Base-by-base conservation (phyloP, 495 filamentous ascomycete genomes). In the Podospora comata region DNA sequence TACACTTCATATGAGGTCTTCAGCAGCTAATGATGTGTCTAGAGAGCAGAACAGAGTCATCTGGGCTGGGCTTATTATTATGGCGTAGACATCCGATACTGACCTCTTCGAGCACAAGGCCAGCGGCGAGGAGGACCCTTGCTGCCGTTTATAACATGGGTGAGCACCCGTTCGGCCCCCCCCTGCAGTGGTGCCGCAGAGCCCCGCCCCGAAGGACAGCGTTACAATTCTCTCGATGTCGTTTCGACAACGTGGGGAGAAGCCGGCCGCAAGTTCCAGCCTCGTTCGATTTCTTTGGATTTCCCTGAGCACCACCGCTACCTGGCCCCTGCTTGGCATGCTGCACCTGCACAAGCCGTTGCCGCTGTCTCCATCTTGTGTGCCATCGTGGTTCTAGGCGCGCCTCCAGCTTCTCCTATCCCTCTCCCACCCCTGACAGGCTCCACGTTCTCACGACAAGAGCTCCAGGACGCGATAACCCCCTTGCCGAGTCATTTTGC, bases 361-460 rank as follows among this genome's bases (percentile, higher is more conserved):
- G 60, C 60, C 60, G 65, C 67, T 65, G 39, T 48, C 39, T 48
- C 39, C 39, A 48, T 48, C 39, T 48, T 65, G 59, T 44, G 39
- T 26, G 60, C 39, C 39, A 48, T 48, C 39, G 39, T 13, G 39
- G 39, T 48, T 48, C 55, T 26, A 20, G 55, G 55, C 55, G 55
- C n/a, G 55, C n/a, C 55, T 58, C 55, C 55, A 58, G n/a, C 30
- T 63, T 28, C 30, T 59, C 27, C 28, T 65, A 63, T 60, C 27
- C 27, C 27, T 64, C 64, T 56, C 57, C 23, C 44, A 60, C 73
- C 73, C 73, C 67, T 73, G 67, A 65, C 66, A 64, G 68, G 67
- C 70, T 63, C 67, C 69, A 70, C 62, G 53, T 62, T 62, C 60
- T 19, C 61, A 16, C 23, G 9, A 11, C 18, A 3, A 58, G 55